Base-by-base conservation (phyloP, 352 stramenopile species). In the Elongisporangium senticosum region DNA sequence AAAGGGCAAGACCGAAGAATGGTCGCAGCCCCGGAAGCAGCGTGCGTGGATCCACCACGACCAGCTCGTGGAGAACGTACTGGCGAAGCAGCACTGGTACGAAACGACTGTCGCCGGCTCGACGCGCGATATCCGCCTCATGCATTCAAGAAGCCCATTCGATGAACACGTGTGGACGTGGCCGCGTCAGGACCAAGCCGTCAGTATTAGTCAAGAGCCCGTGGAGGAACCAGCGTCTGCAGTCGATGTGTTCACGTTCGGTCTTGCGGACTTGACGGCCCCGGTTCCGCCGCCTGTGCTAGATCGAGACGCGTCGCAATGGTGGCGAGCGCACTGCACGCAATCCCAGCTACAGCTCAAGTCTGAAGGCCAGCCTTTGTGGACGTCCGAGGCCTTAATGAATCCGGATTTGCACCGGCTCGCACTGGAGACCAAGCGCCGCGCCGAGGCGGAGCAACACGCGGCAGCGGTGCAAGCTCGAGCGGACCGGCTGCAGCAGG, bases 241-340 rank as follows among this genome's bases (percentile, higher is more conserved):
- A 22, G 59, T 75, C 14, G 74, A 83, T 22, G 68, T 71, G 37
- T 66, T 82, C 5, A 48, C 56, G 17, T 87, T 86, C 52, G 69
- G 75, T 14, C 50, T 76, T 19, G 43, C 61, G 0, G 55, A 68
- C 11, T 49, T 53, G 2, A 49, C 33, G 14, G 21, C 52, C 17
- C n/a, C 60, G 13, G 51, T 51, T 6, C 47, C 51, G 8, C 22
- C 49, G 17, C 40, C 61, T 49, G 14, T 84, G 40, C 40, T 55
- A 17, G 75, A 83, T 22, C 50, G 58, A 13, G 63, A 71, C 11
- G 79, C 73, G 43, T 89, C 76, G 3, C 55, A 62, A 53, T 89
- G 79, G 79, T 89, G 79, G 79, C 59, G 62, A 58, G 77, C 79
- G 2, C 77, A 89, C 55, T 83, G 74, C 28, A 74, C 67, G 54